Percentiles rank a stretch among this genome's conserved stretches.
phyloP scores from a whole-genome alignment of 371 early-diverging fungal genomes.

The Rhizopus arrhizus region DNA sequence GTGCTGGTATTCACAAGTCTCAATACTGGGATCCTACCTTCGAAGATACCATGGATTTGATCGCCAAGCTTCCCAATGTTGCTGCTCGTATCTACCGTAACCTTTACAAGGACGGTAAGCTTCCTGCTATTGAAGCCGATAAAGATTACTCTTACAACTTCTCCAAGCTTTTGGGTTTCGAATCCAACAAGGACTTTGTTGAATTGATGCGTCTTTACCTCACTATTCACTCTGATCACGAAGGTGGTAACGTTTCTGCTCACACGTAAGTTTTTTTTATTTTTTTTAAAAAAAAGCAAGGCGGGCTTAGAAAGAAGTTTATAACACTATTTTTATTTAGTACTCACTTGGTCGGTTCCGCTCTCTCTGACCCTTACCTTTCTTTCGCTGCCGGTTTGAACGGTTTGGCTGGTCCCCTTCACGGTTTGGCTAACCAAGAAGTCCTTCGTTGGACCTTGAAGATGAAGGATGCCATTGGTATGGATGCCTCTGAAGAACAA shows the following conservation, averaged over 20 bases:
- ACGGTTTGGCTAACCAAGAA: conserved; percentile 99
- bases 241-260: conserved; percentile 98
- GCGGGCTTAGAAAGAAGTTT: neutral
- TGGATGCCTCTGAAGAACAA: conserved; percentile 86
- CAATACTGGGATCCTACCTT: conserved; percentile 97
- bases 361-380: conserved; percentile 97
- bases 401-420: conserved; percentile 98
- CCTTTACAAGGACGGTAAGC: conserved; percentile 96
- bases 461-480: conserved; percentile 87
- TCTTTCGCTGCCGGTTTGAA: conserved; percentile 97
- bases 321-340: conserved; percentile 30
- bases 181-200: conserved; percentile 84
- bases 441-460: conserved; percentile 96
- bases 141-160: conserved; percentile 96
- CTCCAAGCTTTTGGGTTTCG: conserved; percentile 90
- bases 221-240: conserved; percentile 99
- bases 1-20: conserved; percentile 90
- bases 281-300: neutral
- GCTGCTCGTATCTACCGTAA: conserved; percentile 98
- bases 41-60: conserved; percentile 97
- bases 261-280: conserved; percentile 65
- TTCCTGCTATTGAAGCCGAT: conserved; percentile 78
- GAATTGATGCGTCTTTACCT: conserved; percentile 98
- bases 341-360: conserved; percentile 94
- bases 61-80: conserved; percentile 96